Evolutionary conservation across 1,284 basidiomycete species (phyloP).

Genomic region (Cutaneotrichosporon sp.): DNA sequence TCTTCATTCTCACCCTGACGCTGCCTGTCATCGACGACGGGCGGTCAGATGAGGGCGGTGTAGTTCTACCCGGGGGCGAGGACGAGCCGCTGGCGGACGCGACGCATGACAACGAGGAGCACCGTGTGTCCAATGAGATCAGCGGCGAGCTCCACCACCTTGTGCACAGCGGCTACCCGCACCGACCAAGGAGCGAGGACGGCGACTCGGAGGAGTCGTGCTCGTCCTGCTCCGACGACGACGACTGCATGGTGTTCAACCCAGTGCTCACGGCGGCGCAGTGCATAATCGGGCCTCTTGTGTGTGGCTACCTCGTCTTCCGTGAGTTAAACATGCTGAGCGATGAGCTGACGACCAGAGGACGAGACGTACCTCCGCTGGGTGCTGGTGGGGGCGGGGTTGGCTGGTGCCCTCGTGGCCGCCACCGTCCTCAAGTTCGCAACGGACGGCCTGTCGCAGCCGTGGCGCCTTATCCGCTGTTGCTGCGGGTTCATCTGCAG

Average conservation of each 20-base stretch:
- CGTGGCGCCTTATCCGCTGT: slow-evolving; percentile 71
- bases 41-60: slow-evolving; percentile 40
- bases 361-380: slow-evolving; percentile 60
- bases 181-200: neutral
- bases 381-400: slow-evolving; percentile 60
- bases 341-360: slow-evolving; percentile 53
- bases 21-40: slow-evolving; percentile 75
- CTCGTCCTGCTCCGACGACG: slow-evolving; percentile 8
- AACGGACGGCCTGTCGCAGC: slow-evolving; percentile 62
- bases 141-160: slow-evolving; percentile 48
- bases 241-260: slow-evolving; percentile 61
- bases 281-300: slow-evolving; percentile 74
- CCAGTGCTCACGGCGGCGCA: slow-evolving; percentile 80
- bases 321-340: slow-evolving; percentile 58
- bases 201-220: slow-evolving; percentile 7
- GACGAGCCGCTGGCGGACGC: slow-evolving; percentile 34
- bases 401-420: slow-evolving; percentile 62
- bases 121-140: slow-evolving; percentile 26
- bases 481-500: slow-evolving; percentile 85
- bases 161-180: slow-evolving; percentile 31
- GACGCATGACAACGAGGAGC: slow-evolving; percentile 38
- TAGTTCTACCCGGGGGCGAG: slow-evolving; percentile 40
- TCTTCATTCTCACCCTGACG: slow-evolving; percentile 82
- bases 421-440: slow-evolving; percentile 65
- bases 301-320: slow-evolving; percentile 72